Percentiles rank a stretch among this genome's conserved stretches.
Evolutionary conservation across 2,329 filamentous ascomycete genomes (phyloP).

Genomic region (Penicillium capsulatum): DNA sequence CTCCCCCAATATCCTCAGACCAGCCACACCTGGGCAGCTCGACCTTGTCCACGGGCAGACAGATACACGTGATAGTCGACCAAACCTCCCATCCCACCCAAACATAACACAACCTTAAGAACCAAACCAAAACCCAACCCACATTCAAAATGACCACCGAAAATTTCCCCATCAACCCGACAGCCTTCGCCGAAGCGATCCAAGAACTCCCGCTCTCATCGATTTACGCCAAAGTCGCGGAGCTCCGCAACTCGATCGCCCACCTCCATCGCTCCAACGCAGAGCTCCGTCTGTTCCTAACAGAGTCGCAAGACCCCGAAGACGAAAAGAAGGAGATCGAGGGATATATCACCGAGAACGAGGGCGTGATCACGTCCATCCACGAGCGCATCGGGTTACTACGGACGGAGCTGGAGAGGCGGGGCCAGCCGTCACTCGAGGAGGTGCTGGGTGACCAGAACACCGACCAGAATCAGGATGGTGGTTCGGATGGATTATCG

Average conservation of each 20-base stretch:
- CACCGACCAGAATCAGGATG: constrained; percentile 1
- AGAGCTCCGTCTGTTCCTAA: constrained; percentile 51
- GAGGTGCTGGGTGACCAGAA: constrained; percentile 22
- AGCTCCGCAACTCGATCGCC: constrained; percentile 57
- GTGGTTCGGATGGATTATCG: constrained; percentile 6
- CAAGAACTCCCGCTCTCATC: constrained; percentile 54
- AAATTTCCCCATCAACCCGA: constrained; percentile 47
- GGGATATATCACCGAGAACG: constrained; percentile 53
- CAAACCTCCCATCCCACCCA: too few relatives aligned
- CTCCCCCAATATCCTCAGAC: too few relatives aligned
- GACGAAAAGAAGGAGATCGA: constrained; percentile 41
- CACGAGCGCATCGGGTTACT: constrained; percentile 52
- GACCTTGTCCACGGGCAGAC: too few relatives aligned
- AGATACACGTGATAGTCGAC: too few relatives aligned
- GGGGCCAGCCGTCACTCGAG: constrained; percentile 53
- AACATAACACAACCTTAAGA: too few relatives aligned
- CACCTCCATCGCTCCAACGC: constrained; percentile 57
- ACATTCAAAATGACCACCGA: constrained; percentile 46
- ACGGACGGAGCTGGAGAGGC: constrained; percentile 49
- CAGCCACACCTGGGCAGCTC: too few relatives aligned
- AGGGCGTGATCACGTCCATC: constrained; percentile 54
- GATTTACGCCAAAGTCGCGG: constrained; percentile 58
- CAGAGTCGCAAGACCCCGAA: constrained; percentile 49
- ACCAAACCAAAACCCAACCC: too few relatives aligned
- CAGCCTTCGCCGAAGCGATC: constrained; percentile 54